Conservation (phyloP, 2,329 filamentous ascomycete species). For the Fusarium pseudonygamai region DNA sequence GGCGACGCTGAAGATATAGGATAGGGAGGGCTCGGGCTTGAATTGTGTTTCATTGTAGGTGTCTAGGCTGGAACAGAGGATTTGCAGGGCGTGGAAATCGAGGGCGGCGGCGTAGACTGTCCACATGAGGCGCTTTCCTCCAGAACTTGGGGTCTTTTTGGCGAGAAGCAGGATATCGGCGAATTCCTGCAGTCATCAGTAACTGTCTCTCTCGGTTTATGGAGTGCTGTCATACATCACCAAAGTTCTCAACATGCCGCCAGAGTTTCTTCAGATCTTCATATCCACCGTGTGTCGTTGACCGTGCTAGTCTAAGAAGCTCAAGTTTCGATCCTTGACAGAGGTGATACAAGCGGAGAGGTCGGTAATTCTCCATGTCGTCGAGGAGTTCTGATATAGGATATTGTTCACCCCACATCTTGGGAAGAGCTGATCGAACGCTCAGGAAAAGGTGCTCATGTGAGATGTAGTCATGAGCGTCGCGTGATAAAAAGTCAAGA, state of each 20-base stretch:
- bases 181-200: conserved; percentile 26
- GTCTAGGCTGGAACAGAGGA: conserved; percentile 14
- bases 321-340: conserved; percentile 37
- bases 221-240: conserved; percentile 20
- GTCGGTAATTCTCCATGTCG: conserved; percentile 35
- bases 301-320: conserved; percentile 19
- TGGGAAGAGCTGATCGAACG: conserved; percentile 30
- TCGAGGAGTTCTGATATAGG: conserved; percentile 32
- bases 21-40: not conserved
- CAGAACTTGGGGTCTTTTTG: not conserved
- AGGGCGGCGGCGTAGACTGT: conserved; percentile 33
- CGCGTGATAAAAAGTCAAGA: conserved; percentile 31
- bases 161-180: conserved; percentile 27
- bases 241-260: conserved; percentile 21
- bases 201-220: no score
- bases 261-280: conserved; percentile 1
- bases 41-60: not conserved
- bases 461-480: conserved; percentile 35
- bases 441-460: conserved; percentile 33
- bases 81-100: conserved; percentile 31
- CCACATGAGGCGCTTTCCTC: conserved; percentile 39
- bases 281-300: not conserved
- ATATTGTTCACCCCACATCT: conserved; percentile 35
- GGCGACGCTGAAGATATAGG: conserved; percentile 25
- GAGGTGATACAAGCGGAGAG: conserved; percentile 26